Conservation (phyloP, 2,329 filamentous ascomycete genomes). For the Epicoccum sorghinum region DNA sequence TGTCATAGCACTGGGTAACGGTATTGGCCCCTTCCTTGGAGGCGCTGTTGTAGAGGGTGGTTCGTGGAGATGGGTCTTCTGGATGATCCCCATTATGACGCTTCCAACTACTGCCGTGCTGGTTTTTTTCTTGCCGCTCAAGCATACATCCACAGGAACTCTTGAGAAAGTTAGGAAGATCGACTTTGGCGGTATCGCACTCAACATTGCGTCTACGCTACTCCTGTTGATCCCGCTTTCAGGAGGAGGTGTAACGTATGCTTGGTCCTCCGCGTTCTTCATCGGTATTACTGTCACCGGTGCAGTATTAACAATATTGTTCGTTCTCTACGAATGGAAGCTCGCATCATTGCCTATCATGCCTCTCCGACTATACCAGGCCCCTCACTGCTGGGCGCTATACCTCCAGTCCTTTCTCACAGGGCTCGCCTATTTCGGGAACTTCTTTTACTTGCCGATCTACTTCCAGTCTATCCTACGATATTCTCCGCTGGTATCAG, state of each 20-base stretch:
- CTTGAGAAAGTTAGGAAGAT: slow-evolving; percentile 60
- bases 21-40: slow-evolving; percentile 38
- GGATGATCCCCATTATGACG: slow-evolving; percentile 27
- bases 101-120: slow-evolving; percentile 18
- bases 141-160: slow-evolving; percentile 52
- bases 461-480: slow-evolving; percentile 65
- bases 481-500: slow-evolving; percentile 56
- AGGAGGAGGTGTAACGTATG: slow-evolving; percentile 63
- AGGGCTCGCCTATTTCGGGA: slow-evolving; percentile 64
- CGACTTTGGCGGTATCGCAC: slow-evolving; percentile 64
- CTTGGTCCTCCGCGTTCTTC: slow-evolving; percentile 63
- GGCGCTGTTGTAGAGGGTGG: slow-evolving; percentile 38
- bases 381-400: slow-evolving; percentile 60
- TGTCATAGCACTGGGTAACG: slow-evolving; percentile 33
- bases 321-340: slow-evolving; percentile 64
- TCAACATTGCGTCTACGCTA: slow-evolving; percentile 63
- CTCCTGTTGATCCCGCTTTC: slow-evolving; percentile 68
- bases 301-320: slow-evolving; percentile 52
- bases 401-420: slow-evolving; percentile 65
- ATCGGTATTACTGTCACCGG: slow-evolving; percentile 64
- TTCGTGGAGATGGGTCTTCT: slow-evolving; percentile 57
- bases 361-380: slow-evolving; percentile 62
- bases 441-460: slow-evolving; percentile 66
- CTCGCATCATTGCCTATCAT: slow-evolving; percentile 64
- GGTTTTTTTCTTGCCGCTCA: slow-evolving; percentile 43